Percentiles rank a stretch among this genome's conserved stretches.
These are phyloP conservation scores for Ascochyta fabae DNA, from an alignment of 2,329 filamentous ascomycete genomes.

Conservation along the genomic window DNA sequence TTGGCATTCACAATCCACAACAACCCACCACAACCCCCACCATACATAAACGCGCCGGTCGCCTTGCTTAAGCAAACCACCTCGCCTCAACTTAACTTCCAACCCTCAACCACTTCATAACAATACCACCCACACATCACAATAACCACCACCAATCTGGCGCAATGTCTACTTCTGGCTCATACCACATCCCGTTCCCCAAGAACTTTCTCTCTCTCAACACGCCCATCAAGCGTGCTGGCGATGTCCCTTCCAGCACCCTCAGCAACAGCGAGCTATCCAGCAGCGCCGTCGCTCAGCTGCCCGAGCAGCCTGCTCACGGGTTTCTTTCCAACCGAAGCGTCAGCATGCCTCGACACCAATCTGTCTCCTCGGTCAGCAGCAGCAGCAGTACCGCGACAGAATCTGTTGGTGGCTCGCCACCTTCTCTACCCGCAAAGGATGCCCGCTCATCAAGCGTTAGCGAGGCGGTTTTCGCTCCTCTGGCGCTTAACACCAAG, in stretches of 20 bases:
- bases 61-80: constrained; percentile 12
- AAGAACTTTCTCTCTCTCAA: constrained; percentile 46
- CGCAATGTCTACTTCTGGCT: constrained; percentile 44
- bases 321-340: constrained; percentile 48
- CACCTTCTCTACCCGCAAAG: constrained; percentile 38
- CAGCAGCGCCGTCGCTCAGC: constrained; percentile 18
- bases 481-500: constrained; percentile 46
- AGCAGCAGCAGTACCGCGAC: constrained; percentile 24
- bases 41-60: constrained; percentile 27
- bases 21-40: constrained; percentile 13
- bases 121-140: constrained; percentile 17
- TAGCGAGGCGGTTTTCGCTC: constrained; percentile 38
- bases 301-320: constrained; percentile 37
- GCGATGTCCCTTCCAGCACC: constrained; percentile 13
- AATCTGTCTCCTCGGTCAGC: constrained; percentile 38
- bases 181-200: constrained; percentile 49
- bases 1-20: constrained; percentile 25
- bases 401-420: constrained; percentile 28
- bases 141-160: constrained; percentile 27
- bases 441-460: constrained; percentile 36
- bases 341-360: constrained; percentile 27
- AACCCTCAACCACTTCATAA: neutral
- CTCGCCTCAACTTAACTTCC: constrained; percentile 11
- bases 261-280: constrained; percentile 17
- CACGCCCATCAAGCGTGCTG: constrained; percentile 34